Evolutionary conservation across 106 monocot species (phyloP), one percentile per base, ranked within the genome.

Genomic region (Dendrobium huoshanense): DNA sequence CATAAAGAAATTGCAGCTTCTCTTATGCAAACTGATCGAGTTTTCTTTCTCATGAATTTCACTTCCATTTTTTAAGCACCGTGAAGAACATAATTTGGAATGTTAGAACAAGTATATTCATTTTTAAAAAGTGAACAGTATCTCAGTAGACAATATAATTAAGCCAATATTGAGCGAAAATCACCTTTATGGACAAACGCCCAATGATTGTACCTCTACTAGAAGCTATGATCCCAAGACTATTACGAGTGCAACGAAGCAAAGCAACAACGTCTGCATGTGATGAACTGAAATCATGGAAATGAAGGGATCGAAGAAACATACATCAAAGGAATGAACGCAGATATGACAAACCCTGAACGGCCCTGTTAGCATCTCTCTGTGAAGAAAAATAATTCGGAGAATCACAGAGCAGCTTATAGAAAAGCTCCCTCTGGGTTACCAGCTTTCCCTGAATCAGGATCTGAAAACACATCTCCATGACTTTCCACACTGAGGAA

Each of bases 361-460:
- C 81, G 3, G 91, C 84, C 76, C 65, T 85, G 77, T 93, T 89
- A 15, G 91, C 98, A 45, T 87, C 92, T 19, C 27, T 9, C 77
- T 92, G 95, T 47, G 92, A 93, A 54, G 78, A 79, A 80, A 98
- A 98, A 74, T 91, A 98, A 4, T 87, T 89, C 2, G 98, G 95
- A 31, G 92, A 90, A 43, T 95, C 92, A 55, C 89, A 91, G 9
- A 98, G 82, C 58, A 98, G 88, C 87, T 89, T 98, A 81, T 95
- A 98, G 74, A 95, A 98, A 19, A 98, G 91, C 83, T 98, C 98
- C 77, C 98, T 85, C 81, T 92, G 98, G 3, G 92, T 95, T 41
- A 95, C 92, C 77, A 86, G 19, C 85, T 98, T 98, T 27, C 79
- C 91, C 78, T 87, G 85, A 18, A 83, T 82, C 3, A 95, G 80